Base-by-base conservation (phyloP, 2,329 filamentous ascomycete species). In the Lachnellula occidentalis region DNA sequence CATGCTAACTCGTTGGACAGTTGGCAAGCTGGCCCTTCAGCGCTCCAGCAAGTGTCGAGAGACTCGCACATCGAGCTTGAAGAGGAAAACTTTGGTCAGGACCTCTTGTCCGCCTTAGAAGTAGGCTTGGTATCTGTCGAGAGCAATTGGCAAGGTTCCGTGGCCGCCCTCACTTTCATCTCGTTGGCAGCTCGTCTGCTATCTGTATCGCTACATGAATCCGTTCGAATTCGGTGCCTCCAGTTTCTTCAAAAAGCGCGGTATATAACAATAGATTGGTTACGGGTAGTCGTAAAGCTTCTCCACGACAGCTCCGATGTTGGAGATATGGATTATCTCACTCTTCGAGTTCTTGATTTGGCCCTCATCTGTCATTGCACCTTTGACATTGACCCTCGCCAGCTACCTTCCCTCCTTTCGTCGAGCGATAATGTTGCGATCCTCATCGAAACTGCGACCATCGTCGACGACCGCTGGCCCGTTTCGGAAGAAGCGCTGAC, bases 71-170 rank as follows among this genome's bases (percentile, higher is more conserved):
- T 41, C 1, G 62, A 71, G 47, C 59, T 77, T 0, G 45, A 56
- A 1, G 67, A 75, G 12, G 43, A 63, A 1, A 4, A 31, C 0
- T 76, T 78, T 54, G 62, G 66, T 2, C 2, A 22, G 1, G 31
- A 54, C 2, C 59, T 79, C 1, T 48, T 78, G 0, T 8, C 17
- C 0, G 60, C 62, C 4, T 55, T 81, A 1, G 5, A 62, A 0
- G 56, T 66, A 0, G 66, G 68, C 0, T 54, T 72, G 1, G 48
- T 50, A 0, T 67, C 68, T 0, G 70, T 79, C 8, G 65, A 74
- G 54, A 69, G 71, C n/a, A 82, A 80, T 50, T 82, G 78, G 78
- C 71, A 79, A 53, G 75, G 74, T 2, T 72, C 70, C 17, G 58
- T 70, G 34, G 72, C 74, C 0, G 59, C 78, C 1, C 65, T 70